phyloP scores from a whole-genome alignment of 2,329 filamentous ascomycete species.

The Tolypocladium ovalisporum region DNA sequence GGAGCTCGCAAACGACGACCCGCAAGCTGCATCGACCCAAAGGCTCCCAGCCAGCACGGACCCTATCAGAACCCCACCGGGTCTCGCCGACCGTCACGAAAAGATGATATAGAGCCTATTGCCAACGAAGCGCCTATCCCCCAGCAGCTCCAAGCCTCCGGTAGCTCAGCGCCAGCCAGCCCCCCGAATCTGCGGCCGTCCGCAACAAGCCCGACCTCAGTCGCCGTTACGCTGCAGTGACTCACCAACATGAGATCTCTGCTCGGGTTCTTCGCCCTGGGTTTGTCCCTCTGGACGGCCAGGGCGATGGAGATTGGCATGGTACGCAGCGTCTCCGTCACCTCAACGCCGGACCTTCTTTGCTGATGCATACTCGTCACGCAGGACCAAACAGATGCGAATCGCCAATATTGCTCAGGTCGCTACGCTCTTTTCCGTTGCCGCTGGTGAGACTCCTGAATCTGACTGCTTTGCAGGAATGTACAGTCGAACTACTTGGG shows the following conservation, averaged over 20 bases:
- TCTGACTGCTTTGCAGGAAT: slow-evolving; percentile 47
- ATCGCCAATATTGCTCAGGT: slow-evolving; percentile 70
- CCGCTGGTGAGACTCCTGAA: neutral
- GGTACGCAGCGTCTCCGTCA: slow-evolving; percentile 27
- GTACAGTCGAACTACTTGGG: slow-evolving; percentile 87
- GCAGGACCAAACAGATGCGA: slow-evolving; percentile 65
- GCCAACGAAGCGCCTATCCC: neutral
- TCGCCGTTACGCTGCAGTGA: neutral
- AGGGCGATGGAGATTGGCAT: slow-evolving; percentile 47
- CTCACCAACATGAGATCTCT: slow-evolving; percentile 41
- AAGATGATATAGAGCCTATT: neutral
- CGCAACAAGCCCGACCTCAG: neutral
- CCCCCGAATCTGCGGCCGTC: neutral
- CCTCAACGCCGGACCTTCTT: neutral
- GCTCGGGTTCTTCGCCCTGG: slow-evolving; percentile 38
- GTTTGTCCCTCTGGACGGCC: slow-evolving; percentile 41
- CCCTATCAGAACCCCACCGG: neutral
- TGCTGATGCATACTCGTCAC: slow-evolving; percentile 9
- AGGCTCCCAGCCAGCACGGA: neutral
- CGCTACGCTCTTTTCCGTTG: slow-evolving; percentile 10
- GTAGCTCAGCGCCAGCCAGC: neutral
- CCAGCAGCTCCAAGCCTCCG: neutral
- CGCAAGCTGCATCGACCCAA: neutral
- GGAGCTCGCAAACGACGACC: neutral
- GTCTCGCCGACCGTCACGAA: neutral